phyloP scores from a whole-genome alignment of 495 filamentous ascomycete genomes.

The Lophiotrema nucula region DNA sequence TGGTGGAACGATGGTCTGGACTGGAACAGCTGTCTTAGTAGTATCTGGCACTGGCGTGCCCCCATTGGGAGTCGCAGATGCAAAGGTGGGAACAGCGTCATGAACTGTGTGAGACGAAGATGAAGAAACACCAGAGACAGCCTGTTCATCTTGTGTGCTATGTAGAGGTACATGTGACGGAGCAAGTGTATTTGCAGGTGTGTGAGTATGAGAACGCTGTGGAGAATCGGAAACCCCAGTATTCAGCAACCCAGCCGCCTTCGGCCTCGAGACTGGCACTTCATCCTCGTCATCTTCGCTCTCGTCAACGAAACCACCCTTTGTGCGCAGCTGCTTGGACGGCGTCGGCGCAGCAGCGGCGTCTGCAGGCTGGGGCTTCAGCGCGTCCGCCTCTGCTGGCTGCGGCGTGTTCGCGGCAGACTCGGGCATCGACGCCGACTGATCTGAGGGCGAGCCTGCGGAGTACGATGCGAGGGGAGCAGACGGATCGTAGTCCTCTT shows the following conservation, averaged over 20 bases:
- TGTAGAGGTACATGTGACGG: constrained; percentile 60
- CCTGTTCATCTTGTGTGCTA: constrained; percentile 53
- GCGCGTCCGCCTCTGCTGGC: neutral
- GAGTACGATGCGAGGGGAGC: neutral
- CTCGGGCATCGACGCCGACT: constrained; percentile 28
- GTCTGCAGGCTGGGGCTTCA: constrained; percentile 23
- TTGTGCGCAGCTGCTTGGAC: constrained; percentile 61
- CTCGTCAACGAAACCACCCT: constrained; percentile 78
- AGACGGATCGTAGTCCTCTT: constrained; percentile 44
- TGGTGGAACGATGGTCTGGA: constrained; percentile 9
- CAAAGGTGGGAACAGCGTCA: constrained; percentile 41
- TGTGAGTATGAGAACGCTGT: constrained; percentile 54
- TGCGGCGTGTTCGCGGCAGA: constrained; percentile 10
- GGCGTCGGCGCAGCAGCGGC: constrained; percentile 17
- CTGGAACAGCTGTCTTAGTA: constrained; percentile 31
- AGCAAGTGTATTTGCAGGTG: constrained; percentile 59
- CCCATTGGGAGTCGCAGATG: constrained; percentile 39
- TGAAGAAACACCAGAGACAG: constrained; percentile 53
- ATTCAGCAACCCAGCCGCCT: constrained; percentile 39
- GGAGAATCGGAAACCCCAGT: constrained; percentile 31
- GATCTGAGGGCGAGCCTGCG: constrained; percentile 12
- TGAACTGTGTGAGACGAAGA: constrained; percentile 47
- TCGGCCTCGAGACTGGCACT: constrained; percentile 43
- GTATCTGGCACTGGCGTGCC: constrained; percentile 23
- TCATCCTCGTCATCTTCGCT: constrained; percentile 56